Base-by-base conservation (phyloP, 192 early-diverging fungal species). In the Coemansia sp. region DNA sequence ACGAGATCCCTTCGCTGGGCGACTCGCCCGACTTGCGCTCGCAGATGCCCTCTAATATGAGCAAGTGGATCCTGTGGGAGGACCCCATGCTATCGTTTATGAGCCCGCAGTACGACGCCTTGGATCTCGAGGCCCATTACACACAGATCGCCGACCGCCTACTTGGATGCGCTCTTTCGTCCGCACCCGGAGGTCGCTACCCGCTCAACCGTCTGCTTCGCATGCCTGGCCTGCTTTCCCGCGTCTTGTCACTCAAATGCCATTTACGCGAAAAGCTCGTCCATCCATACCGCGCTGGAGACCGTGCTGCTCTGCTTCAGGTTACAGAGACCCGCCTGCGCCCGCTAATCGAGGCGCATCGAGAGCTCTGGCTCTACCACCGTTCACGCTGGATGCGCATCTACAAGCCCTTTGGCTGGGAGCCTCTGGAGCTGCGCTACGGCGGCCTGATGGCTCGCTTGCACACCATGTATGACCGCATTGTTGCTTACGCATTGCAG, bases 51-150 rank as follows among this genome's bases (percentile, higher is more conserved):
- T 86, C 87, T 20, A 92, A 92, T 59, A 84, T 86, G 62, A 88
- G 89, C 77, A 95, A 95, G 70, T 95, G 89, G 85, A 61, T 93
- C 13, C 76, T 95, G 40, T 95, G 93, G 93, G 89, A 93, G 78
- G 89, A 91, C 69, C 89, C 89, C n/a, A 83, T 91, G 64, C 67
- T 89, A 23, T 71, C 83, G 1, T 91, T 93, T 62, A 82, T 93
- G 66, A 86, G 87, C 32, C 92, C 93, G 14, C 93, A 94, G 74
- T 92, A 92, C 54, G 75, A 82, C 2, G 76, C 81, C 14, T 63
- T 89, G 69, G 83, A 90, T 62, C 69, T 95, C 9, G 89, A 89
- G 72, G 59, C 69, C 0, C 88, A 93, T 62, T 95, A 91, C 35
- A 61, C 59, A 1, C 54, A 84, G 20, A 69, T 90, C 1, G 84